Evolutionary conservation across 257 asterid genomes (phyloP), one percentile per base, ranked within the genome.

Genomic region (Petunia secreta): DNA sequence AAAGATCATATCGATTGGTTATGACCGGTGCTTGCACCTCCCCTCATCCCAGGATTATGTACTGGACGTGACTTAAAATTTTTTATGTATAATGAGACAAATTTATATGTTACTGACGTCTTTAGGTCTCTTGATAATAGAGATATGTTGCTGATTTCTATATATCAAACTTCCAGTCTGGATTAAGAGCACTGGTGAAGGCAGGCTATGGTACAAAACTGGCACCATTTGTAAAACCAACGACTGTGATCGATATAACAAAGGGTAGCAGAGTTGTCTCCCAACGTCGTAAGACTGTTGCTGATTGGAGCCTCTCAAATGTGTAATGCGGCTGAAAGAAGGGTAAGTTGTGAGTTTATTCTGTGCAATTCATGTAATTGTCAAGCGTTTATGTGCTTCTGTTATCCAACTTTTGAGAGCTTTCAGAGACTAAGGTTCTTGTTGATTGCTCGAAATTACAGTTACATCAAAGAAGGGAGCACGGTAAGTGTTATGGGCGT

Each of bases 191-290:
- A 39, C 88, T 91, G 75, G 97, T 93, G 7, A 93, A 93, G 86
- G 95, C 97, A 40, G 97, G 97, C 69, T 86, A 91, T 73, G 97
- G 97, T 10, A 92, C 95, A 16, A 93, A 90, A 86, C 94, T 93
- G 80, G 90, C 97, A 1, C 92, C 97, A 3, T 89, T 91, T 78
- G 97, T 93, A 43, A 83, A 90, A 79, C 84, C 95, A 66, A 75
- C 84, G 37, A 91, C 90, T 25, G 95, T 91, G 1, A 88, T 91
- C 64, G 94, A 93, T 83, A 86, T 89, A 75, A 86, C 89, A 58
- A 85, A 86, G 81, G 83, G 83, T 64, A 82, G 85, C 83, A 87
- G 85, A 86, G 14, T 37, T 80, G 25, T 91, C 94, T 81, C 90
- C 97, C n/a, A 86, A 82, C 84, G 90, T 93, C 77, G 79, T 84